Evolutionary conservation across 768 basidiomycete genomes (phyloP).

Genomic region (Cyclocybe cylindracea): DNA sequence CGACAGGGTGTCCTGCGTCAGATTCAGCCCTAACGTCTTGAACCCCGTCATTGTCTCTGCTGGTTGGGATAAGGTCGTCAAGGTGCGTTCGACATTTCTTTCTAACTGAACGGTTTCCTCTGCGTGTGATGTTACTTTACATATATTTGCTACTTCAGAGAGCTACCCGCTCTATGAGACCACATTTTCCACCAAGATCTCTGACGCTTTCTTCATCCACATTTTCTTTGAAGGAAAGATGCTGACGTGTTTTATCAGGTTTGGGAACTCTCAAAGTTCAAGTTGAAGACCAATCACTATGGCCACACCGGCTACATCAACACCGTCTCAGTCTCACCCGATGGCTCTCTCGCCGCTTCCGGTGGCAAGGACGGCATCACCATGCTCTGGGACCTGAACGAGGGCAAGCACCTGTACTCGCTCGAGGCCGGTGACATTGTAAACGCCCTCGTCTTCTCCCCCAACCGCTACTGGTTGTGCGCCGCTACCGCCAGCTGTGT

Average conservation of each 20-base stretch:
- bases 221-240: constrained; percentile 8
- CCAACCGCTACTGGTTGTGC: constrained; percentile 99
- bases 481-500: constrained; percentile 96
- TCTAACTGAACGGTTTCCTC: constrained; percentile 1
- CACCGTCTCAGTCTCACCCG: constrained; percentile 97
- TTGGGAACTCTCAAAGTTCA: constrained; percentile 99
- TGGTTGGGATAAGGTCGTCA: constrained; percentile 99
- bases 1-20: constrained; percentile 94
- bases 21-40: constrained; percentile 96
- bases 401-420: constrained; percentile 99
- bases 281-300: constrained; percentile 99
- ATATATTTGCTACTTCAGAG: constrained; percentile 94
- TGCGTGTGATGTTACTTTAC: constrained; percentile 33
- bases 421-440: constrained; percentile 98
- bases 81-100: constrained; percentile 51
- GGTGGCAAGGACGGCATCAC: constrained; percentile 99
- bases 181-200: constrained; percentile 85
- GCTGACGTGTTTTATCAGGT: constrained; percentile 56
- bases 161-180: constrained; percentile 67
- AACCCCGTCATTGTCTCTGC: constrained; percentile 99
- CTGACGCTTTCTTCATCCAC: constrained; percentile 46
- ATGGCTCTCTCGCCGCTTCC: constrained; percentile 97
- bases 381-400: constrained; percentile 99
- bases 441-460: constrained; percentile 99
- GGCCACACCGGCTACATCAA: constrained; percentile 99